A percentile compares a stretch with the other conserved stretches of the same genome.
Conservation (phyloP, 2,329 filamentous ascomycete genomes). For the Rachicladosporium sp. region DNA sequence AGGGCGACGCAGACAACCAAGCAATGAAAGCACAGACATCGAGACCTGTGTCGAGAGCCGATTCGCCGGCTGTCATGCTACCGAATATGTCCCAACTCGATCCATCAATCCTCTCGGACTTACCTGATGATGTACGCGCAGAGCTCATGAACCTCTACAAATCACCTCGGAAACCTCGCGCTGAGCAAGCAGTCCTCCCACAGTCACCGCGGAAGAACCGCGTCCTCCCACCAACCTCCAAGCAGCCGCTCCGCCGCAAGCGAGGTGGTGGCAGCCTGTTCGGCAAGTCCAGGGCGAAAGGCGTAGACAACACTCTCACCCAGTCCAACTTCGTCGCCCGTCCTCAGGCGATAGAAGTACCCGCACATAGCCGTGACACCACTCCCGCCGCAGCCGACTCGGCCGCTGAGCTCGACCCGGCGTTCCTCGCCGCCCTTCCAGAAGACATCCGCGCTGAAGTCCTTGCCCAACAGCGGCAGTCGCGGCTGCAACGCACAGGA, state of each 20-base stretch:
- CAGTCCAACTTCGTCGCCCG: conserved; percentile 60
- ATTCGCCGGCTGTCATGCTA: conserved; percentile 27
- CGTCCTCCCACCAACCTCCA: conserved; percentile 35
- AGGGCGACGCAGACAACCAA: conserved; percentile 2
- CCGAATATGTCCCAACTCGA: conserved; percentile 68
- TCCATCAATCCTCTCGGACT: conserved; percentile 65
- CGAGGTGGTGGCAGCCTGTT: conserved; percentile 39
- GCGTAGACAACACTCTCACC: conserved; percentile 46
- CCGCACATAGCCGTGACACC: conserved; percentile 4
- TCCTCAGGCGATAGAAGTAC: conserved; percentile 1
- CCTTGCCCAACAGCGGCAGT: conserved; percentile 56
- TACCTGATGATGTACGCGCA: conserved; percentile 74
- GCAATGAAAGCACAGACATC: conserved; percentile 1
- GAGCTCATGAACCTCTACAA: conserved; percentile 68
- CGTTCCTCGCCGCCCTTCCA: conserved; percentile 72
- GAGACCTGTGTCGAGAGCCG: conserved; percentile 9
- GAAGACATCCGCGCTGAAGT: conserved; percentile 70
- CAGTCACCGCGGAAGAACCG: conserved; percentile 47
- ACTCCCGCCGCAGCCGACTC: conserved; percentile 10
- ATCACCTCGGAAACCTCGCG: conserved; percentile 21
- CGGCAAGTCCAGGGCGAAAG: conserved; percentile 30
- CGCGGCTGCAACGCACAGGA: conserved; percentile 42
- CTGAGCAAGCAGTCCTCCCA: conserved; percentile 21
- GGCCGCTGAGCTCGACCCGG: conserved; percentile 46
- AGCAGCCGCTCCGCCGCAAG: conserved; percentile 57